Base-by-base conservation (phyloP, 805 yeast genomes). In the Saccharomycopsis javanensis region DNA sequence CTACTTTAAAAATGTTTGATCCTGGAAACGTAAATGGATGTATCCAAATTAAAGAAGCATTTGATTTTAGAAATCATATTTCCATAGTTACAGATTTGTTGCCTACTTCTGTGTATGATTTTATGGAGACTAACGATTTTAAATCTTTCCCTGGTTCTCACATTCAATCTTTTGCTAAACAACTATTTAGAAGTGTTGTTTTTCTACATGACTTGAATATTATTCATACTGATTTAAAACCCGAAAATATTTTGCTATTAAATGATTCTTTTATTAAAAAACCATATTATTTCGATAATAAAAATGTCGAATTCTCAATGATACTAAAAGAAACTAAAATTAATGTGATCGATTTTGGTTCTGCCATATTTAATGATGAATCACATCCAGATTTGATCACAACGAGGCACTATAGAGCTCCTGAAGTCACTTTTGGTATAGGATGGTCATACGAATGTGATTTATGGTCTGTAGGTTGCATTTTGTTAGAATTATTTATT, bases 401-500 rank as follows among this genome's bases (percentile, higher is more conserved):
- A 6, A 94, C 99, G 1, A 77, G 99, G 53, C 99, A 94, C 70
- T 94, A 94, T 69, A 75, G 99, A 55, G 99, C 99, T 0, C 99
- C 99, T 0, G 99, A 94, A 68, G 90, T 94, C 61, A 89, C 92
- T 1, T 72, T 94, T 31, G 97, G 97, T 1, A 77, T 81, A n/a
- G 97, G 97, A 18, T 94, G 99, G 98, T 86, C 96, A 6, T 90
- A 79, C 64, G 96, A 97, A 0, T 92, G 98, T 69, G 99, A 94
- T 69, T 75, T 92, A 73, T 94, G 99, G 99, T 88, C 96, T 1
- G 77, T 94, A 50, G 99, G 97, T 0, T 92, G 98, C 69, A 88
- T 94, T 15, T 72, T 94, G 35, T 91, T 89, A 8, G 99, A 94
- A 71, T 72, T 94, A 53, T 83, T 88, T 38, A 88, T 95, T 18